Conservation (phyloP, 345 rosid genomes). For the Melaleuca quinquenervia region DNA sequence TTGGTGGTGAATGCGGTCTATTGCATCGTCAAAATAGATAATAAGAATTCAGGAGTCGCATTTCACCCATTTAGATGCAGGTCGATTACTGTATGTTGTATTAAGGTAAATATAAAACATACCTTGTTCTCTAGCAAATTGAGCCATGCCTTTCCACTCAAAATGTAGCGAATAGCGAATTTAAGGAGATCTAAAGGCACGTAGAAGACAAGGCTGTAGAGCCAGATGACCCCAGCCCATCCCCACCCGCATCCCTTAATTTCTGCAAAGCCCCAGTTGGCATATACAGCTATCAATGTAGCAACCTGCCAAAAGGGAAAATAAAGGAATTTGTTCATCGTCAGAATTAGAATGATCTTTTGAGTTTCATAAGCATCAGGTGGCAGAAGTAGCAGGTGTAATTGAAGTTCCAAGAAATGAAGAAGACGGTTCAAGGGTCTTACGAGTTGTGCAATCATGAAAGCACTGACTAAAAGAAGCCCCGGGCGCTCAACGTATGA, state of each 20-base stretch:
- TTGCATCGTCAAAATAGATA: background rate
- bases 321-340: background rate
- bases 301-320: conserved; percentile 35
- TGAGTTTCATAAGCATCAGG: background rate
- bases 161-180: conserved; percentile 65
- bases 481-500: conserved; percentile 83
- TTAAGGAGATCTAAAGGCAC: conserved; percentile 72
- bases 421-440: background rate
- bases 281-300: conserved; percentile 58
- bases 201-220: conserved; percentile 62
- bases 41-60: background rate
- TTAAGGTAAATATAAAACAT: background rate
- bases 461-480: conserved; percentile 38
- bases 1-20: conserved; percentile 89
- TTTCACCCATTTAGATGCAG: background rate
- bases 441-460: conserved; percentile 63
- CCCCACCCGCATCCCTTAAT: conserved; percentile 82
- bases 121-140: conserved; percentile 77
- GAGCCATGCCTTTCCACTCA: conserved; percentile 76
- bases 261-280: conserved; percentile 68
- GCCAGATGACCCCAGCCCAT: conserved; percentile 92
- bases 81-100: background rate
- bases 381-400: background rate
- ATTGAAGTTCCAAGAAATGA: background rate
- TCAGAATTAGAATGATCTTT: background rate